Conservation (phyloP, 2,329 filamentous ascomycete genomes). For the Elsinoe ampelina region DNA sequence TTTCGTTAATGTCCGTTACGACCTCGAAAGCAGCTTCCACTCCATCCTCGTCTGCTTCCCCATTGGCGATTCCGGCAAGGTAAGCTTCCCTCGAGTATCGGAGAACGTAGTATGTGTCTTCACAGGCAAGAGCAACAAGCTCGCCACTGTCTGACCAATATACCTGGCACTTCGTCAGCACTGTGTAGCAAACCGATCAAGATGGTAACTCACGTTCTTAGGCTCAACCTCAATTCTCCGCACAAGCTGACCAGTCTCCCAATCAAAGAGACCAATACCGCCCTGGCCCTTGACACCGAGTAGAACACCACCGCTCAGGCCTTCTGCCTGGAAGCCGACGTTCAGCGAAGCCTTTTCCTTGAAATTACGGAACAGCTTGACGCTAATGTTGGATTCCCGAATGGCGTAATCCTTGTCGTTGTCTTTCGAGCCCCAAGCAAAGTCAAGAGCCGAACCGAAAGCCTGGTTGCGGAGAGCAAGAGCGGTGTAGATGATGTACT, state of each 20-base stretch:
- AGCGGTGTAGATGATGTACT: conserved; percentile 98
- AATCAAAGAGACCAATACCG: conserved; percentile 93
- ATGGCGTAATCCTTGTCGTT: conserved; percentile 99
- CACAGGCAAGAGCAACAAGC: conserved; percentile 82
- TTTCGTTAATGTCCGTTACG: conserved; percentile 89
- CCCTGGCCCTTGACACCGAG: conserved; percentile 93
- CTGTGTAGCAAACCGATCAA: neutral
- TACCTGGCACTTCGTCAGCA: conserved; percentile 44
- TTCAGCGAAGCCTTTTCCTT: conserved; percentile 73
- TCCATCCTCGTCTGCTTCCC: conserved; percentile 78
- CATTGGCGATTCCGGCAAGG: conserved; percentile 69
- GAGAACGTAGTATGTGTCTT: conserved; percentile 90
- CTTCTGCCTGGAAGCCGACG: conserved; percentile 90
- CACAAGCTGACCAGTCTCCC: conserved; percentile 80
- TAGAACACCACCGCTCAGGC: conserved; percentile 76
- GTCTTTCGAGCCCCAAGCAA: conserved; percentile 93
- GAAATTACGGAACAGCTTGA: conserved; percentile 98
- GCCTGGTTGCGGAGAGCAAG: conserved; percentile 95
- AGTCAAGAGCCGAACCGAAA: conserved; percentile 90
- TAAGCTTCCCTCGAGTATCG: conserved; percentile 87
- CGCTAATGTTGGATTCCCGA: conserved; percentile 82
- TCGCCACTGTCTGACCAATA: conserved; percentile 98
- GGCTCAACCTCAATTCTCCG: conserved; percentile 79
- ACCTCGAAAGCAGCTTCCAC: conserved; percentile 95
- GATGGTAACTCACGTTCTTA: conserved; percentile 39